These are phyloP conservation scores for Aphanoascus verrucosus DNA, from an alignment of 2,329 filamentous ascomycete genomes.

Conservation along the genomic window DNA sequence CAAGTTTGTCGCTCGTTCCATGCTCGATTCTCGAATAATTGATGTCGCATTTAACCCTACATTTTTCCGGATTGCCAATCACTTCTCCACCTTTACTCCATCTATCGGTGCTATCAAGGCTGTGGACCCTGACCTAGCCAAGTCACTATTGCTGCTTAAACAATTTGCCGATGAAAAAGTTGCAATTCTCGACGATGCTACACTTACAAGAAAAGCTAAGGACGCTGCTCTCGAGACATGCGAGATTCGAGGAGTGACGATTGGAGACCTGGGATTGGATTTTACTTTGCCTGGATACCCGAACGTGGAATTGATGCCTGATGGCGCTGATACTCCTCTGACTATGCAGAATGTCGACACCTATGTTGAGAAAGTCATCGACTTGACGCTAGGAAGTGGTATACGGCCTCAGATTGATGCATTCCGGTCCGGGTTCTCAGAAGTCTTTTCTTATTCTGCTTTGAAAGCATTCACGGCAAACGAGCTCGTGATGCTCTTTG, in stretches of 20 bases:
- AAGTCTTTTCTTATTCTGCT: slow-evolving; percentile 91
- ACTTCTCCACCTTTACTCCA: slow-evolving; percentile 56
- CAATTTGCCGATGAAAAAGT: slow-evolving; percentile 77
- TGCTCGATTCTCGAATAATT: slow-evolving; percentile 96
- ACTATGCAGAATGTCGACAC: slow-evolving; percentile 83
- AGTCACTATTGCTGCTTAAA: slow-evolving; percentile 76
- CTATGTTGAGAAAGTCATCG: slow-evolving; percentile 82
- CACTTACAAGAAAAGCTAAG: slow-evolving; percentile 61
- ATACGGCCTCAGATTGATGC: slow-evolving; percentile 83
- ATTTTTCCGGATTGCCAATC: slow-evolving; percentile 88
- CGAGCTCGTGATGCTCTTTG: slow-evolving; percentile 90
- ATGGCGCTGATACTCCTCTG: slow-evolving; percentile 63
- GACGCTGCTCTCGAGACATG: slow-evolving; percentile 60
- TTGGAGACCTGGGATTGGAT: slow-evolving; percentile 84
- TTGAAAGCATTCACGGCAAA: slow-evolving; percentile 88
- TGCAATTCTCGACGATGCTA: slow-evolving; percentile 61
- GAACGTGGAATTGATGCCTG: slow-evolving; percentile 65
- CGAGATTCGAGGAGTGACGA: slow-evolving; percentile 59
- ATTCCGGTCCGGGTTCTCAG: slow-evolving; percentile 82
- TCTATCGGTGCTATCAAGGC: slow-evolving; percentile 82
- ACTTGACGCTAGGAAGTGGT: slow-evolving; percentile 80
- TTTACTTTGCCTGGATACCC: slow-evolving; percentile 92
- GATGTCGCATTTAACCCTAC: slow-evolving; percentile 95
- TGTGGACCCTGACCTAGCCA: slow-evolving; percentile 76
- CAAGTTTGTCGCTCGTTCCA: slow-evolving; percentile 93